These are phyloP conservation scores for Penicillium steckii DNA, from an alignment of 495 filamentous ascomycete genomes.

Conservation along the genomic window DNA sequence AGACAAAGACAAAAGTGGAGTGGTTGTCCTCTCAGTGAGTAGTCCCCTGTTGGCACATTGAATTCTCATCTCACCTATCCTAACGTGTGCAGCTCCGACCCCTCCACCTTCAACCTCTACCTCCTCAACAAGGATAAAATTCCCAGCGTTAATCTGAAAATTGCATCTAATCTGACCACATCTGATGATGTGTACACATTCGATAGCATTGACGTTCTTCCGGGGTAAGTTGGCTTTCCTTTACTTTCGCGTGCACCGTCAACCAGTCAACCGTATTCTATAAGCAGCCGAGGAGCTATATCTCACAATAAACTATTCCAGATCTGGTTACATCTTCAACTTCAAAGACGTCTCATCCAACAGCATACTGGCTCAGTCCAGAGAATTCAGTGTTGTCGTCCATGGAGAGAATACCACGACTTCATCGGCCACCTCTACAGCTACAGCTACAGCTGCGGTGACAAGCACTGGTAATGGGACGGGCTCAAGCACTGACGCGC, in stretches of 20 bases:
- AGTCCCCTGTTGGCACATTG: not conserved
- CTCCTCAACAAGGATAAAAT: conserved; percentile 1
- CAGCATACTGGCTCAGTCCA: not conserved
- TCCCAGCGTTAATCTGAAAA: conserved; percentile 1
- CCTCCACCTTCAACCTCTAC: conserved; percentile 1
- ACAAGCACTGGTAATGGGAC: conserved; percentile 1
- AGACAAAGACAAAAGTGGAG: not conserved
- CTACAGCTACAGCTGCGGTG: not conserved
- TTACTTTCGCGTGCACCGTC: not conserved
- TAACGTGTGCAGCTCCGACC: not conserved
- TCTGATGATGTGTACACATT: not conserved
- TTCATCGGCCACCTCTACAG: not conserved
- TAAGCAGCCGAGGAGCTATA: not conserved
- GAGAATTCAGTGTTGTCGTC: conserved; percentile 1
- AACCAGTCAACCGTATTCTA: not conserved
- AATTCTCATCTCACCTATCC: not conserved
- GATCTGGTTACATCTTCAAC: not conserved
- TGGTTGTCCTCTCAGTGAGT: not conserved
- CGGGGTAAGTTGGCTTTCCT: not conserved
- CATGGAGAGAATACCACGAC: conserved; percentile 1
- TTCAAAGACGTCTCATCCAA: conserved; percentile 3
- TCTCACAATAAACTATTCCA: conserved; percentile 1
- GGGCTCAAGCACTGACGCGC: not conserved
- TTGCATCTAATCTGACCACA: not conserved
- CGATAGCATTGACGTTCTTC: not conserved